Conservation (phyloP, 1,284 basidiomycete species). For the Athelia sp. region DNA sequence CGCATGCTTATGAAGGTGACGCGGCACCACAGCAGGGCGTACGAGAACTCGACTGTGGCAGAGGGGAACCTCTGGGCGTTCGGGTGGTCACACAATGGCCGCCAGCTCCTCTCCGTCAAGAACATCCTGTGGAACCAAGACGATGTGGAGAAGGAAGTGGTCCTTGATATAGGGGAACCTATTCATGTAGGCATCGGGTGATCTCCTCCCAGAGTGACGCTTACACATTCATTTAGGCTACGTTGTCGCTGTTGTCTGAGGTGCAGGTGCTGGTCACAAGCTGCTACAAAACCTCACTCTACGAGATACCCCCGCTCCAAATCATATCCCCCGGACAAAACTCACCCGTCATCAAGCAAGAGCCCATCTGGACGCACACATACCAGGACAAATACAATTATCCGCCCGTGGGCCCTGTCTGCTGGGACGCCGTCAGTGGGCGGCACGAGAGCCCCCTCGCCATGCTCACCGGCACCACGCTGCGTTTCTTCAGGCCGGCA, state of each 20-base stretch:
- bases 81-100: constrained; percentile 15
- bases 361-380: not conserved
- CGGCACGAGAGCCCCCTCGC: constrained; percentile 36
- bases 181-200: constrained; percentile 47
- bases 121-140: constrained; percentile 40
- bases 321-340: constrained; percentile 47
- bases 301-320: constrained; percentile 54
- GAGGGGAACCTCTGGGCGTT: no score
- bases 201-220: constrained; percentile 67
- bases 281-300: no score
- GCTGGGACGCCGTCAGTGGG: not conserved
- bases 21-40: no score
- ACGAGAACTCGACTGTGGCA: no score
- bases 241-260: constrained; percentile 42
- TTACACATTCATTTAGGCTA: constrained; percentile 56
- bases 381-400: constrained; percentile 1
- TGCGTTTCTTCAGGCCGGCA: constrained; percentile 30
- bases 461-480: constrained; percentile 33
- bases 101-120: constrained; percentile 26
- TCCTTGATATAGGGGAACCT: constrained; percentile 54
- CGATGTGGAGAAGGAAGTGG: constrained; percentile 39
- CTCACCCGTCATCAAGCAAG: constrained; percentile 27
- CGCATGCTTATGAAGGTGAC: no score
- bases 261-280: constrained; percentile 57
- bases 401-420: not conserved